phyloP scores from a whole-genome alignment of 495 filamentous ascomycete species.

The Penicillium bialowiezense region DNA sequence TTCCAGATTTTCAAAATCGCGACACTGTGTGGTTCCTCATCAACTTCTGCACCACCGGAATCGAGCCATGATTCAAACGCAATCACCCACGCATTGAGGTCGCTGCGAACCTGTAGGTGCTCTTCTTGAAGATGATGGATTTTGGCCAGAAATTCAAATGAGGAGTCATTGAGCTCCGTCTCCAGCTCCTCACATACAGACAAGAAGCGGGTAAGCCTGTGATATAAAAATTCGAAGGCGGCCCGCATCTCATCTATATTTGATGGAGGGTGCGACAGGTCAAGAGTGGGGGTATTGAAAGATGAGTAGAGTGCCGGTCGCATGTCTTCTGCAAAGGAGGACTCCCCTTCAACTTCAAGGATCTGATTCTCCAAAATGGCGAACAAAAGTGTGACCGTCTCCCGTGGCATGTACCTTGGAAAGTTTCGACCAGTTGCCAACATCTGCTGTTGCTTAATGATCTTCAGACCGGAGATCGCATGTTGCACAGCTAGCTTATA shows the following conservation, averaged over 20 bases:
- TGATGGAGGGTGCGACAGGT: not conserved
- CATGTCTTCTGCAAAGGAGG: not conserved
- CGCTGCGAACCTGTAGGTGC: not conserved
- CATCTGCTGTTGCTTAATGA: constrained; percentile 16
- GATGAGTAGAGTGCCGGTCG: not conserved
- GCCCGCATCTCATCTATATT: not conserved
- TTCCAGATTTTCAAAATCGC: constrained; percentile 12
- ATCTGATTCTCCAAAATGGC: constrained; percentile 17
- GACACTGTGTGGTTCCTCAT: not conserved
- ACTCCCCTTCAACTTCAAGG: constrained; percentile 13
- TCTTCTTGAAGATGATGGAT: constrained; percentile 1
- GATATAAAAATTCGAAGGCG: constrained; percentile 10
- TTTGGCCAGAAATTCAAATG: constrained; percentile 4
- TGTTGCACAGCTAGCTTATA: constrained; percentile 43
- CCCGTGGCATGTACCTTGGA: constrained; percentile 10
- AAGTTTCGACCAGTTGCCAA: not conserved
- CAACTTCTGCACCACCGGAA: not conserved
- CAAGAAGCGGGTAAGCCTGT: constrained; percentile 7
- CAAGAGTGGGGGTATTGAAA: not conserved
- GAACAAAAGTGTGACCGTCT: constrained; percentile 9
- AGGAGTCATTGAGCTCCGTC: not conserved
- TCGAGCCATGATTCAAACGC: constrained; percentile 9
- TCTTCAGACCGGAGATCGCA: constrained; percentile 39
- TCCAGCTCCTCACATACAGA: constrained; percentile 3
- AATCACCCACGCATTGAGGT: constrained; percentile 4